phyloP scores from a whole-genome alignment of 768 basidiomycete species.

The Daedaleopsis sinensis region DNA sequence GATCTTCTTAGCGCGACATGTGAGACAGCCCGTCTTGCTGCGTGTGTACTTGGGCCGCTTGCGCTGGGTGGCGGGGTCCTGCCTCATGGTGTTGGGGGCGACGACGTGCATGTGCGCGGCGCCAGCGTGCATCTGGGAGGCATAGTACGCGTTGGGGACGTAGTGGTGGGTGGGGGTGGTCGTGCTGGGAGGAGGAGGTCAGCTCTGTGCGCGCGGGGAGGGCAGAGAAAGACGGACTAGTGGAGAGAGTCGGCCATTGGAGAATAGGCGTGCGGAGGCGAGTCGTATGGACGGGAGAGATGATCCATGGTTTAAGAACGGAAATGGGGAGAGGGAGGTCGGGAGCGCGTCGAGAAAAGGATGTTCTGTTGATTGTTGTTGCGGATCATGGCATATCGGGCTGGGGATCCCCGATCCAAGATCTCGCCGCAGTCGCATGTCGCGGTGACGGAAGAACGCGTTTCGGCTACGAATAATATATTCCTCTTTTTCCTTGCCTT shows the following conservation, averaged over 20 bases:
- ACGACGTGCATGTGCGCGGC: constrained; percentile 50
- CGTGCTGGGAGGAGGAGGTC: constrained; percentile 14
- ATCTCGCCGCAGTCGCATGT: constrained; percentile 22
- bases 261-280: constrained; percentile 27
- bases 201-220: constrained; percentile 2
- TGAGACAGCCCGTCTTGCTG: constrained; percentile 93
- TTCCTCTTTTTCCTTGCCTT: constrained; percentile 13
- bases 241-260: constrained; percentile 38
- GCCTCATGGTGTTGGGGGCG: constrained; percentile 39
- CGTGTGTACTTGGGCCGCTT: constrained; percentile 93
- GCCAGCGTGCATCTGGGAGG: constrained; percentile 36
- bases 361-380: constrained; percentile 31
- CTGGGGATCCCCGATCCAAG: constrained; percentile 27
- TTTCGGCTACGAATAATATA: constrained; percentile 19
- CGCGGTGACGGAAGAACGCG: constrained; percentile 22
- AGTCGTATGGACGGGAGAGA: constrained; percentile 26
- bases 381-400: constrained; percentile 42
- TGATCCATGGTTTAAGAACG: constrained; percentile 33
- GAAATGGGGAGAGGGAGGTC: constrained; percentile 25
- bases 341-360: constrained; percentile 25
- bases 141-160: constrained; percentile 26
- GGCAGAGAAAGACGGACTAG: constrained; percentile 31
- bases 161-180: constrained; percentile 33
- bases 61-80: constrained; percentile 56
- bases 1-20: constrained; percentile 93